Percentiles rank a stretch among this genome's conserved stretches.
phyloP scores from a whole-genome alignment of 495 filamentous ascomycete genomes.

The Schizothecium vesticola region DNA sequence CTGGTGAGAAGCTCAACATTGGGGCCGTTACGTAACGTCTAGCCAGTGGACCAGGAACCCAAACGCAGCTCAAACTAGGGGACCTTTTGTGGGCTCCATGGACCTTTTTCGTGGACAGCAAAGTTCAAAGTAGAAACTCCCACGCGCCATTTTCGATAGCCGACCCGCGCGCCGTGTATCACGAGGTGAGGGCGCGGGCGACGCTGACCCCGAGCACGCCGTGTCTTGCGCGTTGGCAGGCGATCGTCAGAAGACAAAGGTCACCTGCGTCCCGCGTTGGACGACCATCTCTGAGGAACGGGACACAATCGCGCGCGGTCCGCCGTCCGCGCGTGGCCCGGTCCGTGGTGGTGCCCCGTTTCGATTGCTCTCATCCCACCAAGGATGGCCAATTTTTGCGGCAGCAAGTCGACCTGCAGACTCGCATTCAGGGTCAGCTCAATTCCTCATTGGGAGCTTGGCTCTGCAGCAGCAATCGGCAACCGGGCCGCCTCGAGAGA shows the following conservation, averaged over 20 bases:
- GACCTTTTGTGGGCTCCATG: neutral
- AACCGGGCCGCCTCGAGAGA: neutral
- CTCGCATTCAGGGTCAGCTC: neutral
- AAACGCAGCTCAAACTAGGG: neutral
- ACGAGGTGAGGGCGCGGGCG: neutral
- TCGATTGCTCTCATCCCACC: neutral
- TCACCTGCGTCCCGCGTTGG: neutral
- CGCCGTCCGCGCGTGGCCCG: neutral
- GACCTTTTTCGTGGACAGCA: neutral
- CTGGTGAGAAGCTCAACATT: neutral
- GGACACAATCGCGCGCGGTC: neutral
- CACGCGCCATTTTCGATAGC: neutral
- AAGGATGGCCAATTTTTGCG: neutral
- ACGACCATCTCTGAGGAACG: neutral
- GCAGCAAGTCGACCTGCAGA: neutral
- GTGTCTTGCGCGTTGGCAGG: neutral
- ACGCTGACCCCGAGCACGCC: neutral
- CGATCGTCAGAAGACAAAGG: neutral
- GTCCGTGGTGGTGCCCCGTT: neutral
- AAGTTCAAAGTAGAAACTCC: neutral
- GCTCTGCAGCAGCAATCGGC: neutral
- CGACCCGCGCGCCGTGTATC: neutral
- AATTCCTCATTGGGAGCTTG: neutral
- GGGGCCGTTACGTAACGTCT: slow-evolving; percentile 5
- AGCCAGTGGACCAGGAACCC: neutral